A percentile compares a stretch with the other conserved stretches of the same genome.
Evolutionary conservation across 1,284 basidiomycete species (phyloP).

Genomic region (Ustilago trichophora): DNA sequence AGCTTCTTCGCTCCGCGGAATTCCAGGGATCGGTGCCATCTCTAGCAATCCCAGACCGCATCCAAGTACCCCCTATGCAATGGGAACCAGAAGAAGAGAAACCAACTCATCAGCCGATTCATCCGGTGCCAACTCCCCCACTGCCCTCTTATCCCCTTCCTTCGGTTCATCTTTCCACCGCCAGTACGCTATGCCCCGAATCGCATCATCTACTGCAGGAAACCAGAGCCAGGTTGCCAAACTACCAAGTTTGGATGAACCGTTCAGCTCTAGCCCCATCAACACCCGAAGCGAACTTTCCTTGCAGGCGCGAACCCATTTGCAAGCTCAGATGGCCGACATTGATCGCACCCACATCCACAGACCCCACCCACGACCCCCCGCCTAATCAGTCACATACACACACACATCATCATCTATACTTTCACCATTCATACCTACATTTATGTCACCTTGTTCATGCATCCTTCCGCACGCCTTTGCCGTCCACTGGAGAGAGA

Average conservation of each 20-base stretch:
- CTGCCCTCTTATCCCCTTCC: constrained; percentile 21
- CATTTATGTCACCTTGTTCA: too few relatives aligned
- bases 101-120: constrained; percentile 29
- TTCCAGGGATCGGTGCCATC: constrained; percentile 5
- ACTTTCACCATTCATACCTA: too few relatives aligned
- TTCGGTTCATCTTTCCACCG: constrained; percentile 6
- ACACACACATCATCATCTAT: too few relatives aligned
- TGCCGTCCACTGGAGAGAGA: too few relatives aligned
- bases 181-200: too few relatives aligned
- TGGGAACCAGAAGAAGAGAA: constrained; percentile 10
- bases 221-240: not conserved
- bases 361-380: too few relatives aligned
- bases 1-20: constrained; percentile 17
- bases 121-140: constrained; percentile 33
- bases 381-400: too few relatives aligned
- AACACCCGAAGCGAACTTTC: constrained; percentile 19
- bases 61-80: not conserved
- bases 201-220: too few relatives aligned
- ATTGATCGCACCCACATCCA: too few relatives aligned
- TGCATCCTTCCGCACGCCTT: too few relatives aligned
- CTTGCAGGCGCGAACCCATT: constrained; percentile 24
- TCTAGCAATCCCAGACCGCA: not conserved
- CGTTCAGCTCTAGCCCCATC: constrained; percentile 36
- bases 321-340: constrained; percentile 7
- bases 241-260: constrained; percentile 25